Evolutionary conservation across 306 rosid genomes (phyloP).

Genomic region (Castanopsis chinensis): DNA sequence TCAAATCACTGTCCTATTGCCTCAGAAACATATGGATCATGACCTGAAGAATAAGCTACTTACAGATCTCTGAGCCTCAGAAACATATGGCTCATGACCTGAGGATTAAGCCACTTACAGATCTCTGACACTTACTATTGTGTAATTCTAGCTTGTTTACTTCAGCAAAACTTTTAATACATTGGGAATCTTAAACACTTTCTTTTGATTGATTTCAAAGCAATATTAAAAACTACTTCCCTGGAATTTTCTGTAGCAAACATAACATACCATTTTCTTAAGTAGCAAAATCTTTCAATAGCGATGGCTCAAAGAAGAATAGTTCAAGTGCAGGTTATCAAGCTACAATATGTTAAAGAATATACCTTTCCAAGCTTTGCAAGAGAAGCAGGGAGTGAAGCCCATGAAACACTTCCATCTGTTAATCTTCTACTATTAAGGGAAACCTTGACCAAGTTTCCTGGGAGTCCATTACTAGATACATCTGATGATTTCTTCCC

Average conservation of each 20-base stretch:
- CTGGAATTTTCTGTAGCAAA: slow-evolving; percentile 5
- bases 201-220: not conserved
- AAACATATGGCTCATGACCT: too few species aligned
- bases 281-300: not conserved
- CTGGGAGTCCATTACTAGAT: slow-evolving; percentile 54
- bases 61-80: too few species aligned
- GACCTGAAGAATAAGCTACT: too few species aligned
- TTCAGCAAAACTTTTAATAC: slow-evolving; percentile 10
- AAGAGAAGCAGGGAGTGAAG: slow-evolving; percentile 79
- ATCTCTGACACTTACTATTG: not conserved
- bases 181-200: not conserved
- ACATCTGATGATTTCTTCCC: slow-evolving; percentile 70
- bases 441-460: slow-evolving; percentile 74
- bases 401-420: slow-evolving; percentile 76
- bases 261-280: slow-evolving; percentile 7
- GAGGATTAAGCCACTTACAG: not conserved
- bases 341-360: not conserved
- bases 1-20: not conserved
- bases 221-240: slow-evolving; percentile 3
- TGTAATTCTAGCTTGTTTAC: not conserved
- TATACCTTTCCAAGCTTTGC: slow-evolving; percentile 95
- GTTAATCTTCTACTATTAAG: slow-evolving; percentile 58
- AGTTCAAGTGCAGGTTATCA: slow-evolving; percentile 7
- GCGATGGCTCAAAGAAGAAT: slow-evolving; percentile 2
- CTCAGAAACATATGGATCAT: not conserved